A percentile compares a stretch with the other conserved stretches of the same genome.
phyloP scores from a whole-genome alignment of 129 eudicot species.

The Flaveria trinervia region DNA sequence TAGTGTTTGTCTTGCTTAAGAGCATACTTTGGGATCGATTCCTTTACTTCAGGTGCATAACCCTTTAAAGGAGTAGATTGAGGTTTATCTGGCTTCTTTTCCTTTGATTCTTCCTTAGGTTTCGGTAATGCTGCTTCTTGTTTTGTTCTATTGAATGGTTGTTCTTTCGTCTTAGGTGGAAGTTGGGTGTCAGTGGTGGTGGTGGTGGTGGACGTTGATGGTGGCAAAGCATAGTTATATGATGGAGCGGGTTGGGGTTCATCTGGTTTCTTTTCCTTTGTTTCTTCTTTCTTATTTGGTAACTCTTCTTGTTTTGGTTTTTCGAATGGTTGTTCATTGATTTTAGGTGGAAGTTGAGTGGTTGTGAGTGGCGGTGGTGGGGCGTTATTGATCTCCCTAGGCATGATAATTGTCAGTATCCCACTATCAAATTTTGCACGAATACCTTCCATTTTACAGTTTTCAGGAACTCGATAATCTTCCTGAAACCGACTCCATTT shows the following conservation, averaged over 20 bases:
- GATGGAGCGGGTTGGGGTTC: not conserved
- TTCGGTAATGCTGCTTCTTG: conserved; percentile 21
- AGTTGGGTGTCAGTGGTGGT: conserved; percentile 8
- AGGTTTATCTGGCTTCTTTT: conserved; percentile 29
- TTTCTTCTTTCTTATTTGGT: conserved; percentile 16
- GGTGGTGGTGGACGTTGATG: conserved; percentile 7
- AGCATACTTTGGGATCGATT: conserved; percentile 13
- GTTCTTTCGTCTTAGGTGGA: conserved; percentile 13
- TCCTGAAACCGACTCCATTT: conserved; percentile 75
- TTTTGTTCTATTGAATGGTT: conserved; percentile 15
- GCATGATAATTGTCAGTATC: conserved; percentile 53
- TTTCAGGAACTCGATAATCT: conserved; percentile 51
- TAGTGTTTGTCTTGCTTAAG: conserved; percentile 21
- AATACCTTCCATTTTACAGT: conserved; percentile 40
- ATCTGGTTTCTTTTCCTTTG: conserved; percentile 26
- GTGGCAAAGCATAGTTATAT: conserved; percentile 16
- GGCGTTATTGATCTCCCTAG: conserved; percentile 27
- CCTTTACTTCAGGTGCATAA: not conserved
- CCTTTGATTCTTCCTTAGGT: conserved; percentile 4
- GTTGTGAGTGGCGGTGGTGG: conserved; percentile 1
- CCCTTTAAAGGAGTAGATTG: conserved; percentile 6
- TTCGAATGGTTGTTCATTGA: conserved; percentile 14
- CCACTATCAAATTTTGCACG: conserved; percentile 66
- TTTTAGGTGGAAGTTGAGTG: conserved; percentile 26
- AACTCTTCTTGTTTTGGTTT: conserved; percentile 21